Evolutionary conservation across 1,139 yeast genomes (phyloP).

Genomic region (Keqinozyma sinolaborantium): DNA sequence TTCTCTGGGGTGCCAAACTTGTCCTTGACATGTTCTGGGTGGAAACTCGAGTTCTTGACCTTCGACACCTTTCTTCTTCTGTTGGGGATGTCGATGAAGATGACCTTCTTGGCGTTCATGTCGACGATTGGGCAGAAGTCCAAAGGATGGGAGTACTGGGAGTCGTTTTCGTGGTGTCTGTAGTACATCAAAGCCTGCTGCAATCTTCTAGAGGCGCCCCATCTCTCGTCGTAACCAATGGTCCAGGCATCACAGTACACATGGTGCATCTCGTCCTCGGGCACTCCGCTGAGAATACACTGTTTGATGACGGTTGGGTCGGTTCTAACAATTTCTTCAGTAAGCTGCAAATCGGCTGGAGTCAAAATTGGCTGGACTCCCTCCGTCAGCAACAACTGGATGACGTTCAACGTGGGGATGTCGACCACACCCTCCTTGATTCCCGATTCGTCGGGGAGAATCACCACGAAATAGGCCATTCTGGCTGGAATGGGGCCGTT

Average conservation of each 20-base stretch:
- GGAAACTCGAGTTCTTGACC: conserved; percentile 65
- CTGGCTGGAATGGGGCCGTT: conserved; percentile 64
- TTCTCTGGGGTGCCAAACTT: conserved; percentile 51
- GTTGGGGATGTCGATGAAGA: conserved; percentile 70
- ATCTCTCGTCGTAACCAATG: conserved; percentile 79
- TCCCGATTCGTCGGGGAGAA: conserved; percentile 58
- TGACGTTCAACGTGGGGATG: conserved; percentile 43
- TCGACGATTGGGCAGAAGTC: conserved; percentile 84
- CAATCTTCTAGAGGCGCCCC: conserved; percentile 72
- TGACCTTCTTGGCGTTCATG: conserved; percentile 63
- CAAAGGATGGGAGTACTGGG: conserved; percentile 79
- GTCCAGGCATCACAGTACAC: conserved; percentile 86
- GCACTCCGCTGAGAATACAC: conserved; percentile 66
- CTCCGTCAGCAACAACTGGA: conserved; percentile 45
- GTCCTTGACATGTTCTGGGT: conserved; percentile 59
- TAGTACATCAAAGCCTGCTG: conserved; percentile 82
- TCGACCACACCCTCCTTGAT: conserved; percentile 70
- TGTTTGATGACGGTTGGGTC: conserved; percentile 73
- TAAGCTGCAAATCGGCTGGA: conserved; percentile 58
- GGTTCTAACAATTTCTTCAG: conserved; percentile 62
- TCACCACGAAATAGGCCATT: conserved; percentile 61
- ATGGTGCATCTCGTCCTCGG: conserved; percentile 62
- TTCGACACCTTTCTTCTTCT: conserved; percentile 71
- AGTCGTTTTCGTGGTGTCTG: conserved; percentile 74
- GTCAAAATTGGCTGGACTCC: conserved; percentile 76